Conservation (phyloP, 768 basidiomycete species). For the Coprinopsis marcescibilis region DNA sequence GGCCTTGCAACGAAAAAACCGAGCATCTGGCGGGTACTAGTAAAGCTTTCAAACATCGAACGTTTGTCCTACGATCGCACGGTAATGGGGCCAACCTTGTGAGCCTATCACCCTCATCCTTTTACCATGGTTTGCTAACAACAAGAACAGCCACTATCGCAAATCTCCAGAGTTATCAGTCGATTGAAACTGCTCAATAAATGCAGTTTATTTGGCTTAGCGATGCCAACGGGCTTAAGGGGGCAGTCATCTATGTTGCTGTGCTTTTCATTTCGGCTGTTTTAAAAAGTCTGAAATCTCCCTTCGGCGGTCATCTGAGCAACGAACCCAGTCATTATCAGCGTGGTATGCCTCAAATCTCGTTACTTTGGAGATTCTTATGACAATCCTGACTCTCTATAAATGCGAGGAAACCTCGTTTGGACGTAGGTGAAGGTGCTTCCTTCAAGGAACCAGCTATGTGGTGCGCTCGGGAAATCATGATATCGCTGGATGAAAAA, state of each 20-base stretch:
- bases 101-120: not conserved
- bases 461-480: conserved; percentile 9
- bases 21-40: not conserved
- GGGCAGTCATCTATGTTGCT: not conserved
- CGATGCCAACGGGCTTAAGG: not conserved
- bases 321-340: too few species aligned
- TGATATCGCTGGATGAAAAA: not conserved
- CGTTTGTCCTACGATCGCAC: not conserved
- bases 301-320: not conserved
- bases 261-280: conserved; percentile 2
- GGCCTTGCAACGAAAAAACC: not conserved
- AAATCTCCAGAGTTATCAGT: not conserved
- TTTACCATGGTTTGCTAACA: not conserved
- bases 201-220: not conserved
- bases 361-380: not conserved
- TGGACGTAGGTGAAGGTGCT: not conserved
- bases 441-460: not conserved
- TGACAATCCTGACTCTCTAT: not conserved
- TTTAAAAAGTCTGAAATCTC: not conserved
- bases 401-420: not conserved
- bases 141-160: too few species aligned
- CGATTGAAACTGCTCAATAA: not conserved
- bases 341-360: too few species aligned
- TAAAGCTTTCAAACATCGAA: not conserved
- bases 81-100: not conserved